Evolutionary conservation across 495 filamentous ascomycete genomes (phyloP), one percentile per base, ranked within the genome.

Genomic region (Cryomyces minteri): DNA sequence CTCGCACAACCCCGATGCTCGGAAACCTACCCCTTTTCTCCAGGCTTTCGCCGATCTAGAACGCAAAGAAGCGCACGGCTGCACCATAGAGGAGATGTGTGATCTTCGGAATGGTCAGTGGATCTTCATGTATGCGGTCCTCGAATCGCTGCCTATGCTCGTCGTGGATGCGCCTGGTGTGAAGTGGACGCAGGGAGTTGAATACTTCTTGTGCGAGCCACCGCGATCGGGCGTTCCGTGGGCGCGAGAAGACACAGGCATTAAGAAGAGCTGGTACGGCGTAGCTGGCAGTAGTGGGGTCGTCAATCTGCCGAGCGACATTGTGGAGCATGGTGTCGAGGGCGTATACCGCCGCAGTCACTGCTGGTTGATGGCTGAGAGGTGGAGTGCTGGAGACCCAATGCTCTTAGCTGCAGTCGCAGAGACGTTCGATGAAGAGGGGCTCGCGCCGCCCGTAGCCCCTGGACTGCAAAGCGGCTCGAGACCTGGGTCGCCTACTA

Each of bases 151-250:
- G 10, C 92, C 92, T 1, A 75, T 94, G 69, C 67, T 94, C 4
- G 82, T 92, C 1, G 73, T 92, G 29, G 92, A 96, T 63, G 87
- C 84, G 4, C 82, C 82, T 2, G 82, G 75, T 8, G 61, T 94
- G 37, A 71, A 72, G 47, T 88, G 70, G 51, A 81, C 72, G 0
- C 76, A 94, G 31, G 80, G 77, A 4, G 86, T 93, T 8, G 92
- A 95, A 59, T 94, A 96, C 64, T 96, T 95, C 67, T 72, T 96
- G n/a, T 96, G 88, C 62, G 75, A 94, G 58, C 79, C 84, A 7
- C 79, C 88, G 0, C 79, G 82, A 52, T 82, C 82, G 18, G 78
- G 79, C 49, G 69, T 78, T 2, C 88, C 90, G 3, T 98, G 90
- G 92, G 77, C 80, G 41, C 76, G 82, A 44, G 80, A 86, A 41